Conservation (phyloP, 164 flowering plant species). For the Vitis cinerea region DNA sequence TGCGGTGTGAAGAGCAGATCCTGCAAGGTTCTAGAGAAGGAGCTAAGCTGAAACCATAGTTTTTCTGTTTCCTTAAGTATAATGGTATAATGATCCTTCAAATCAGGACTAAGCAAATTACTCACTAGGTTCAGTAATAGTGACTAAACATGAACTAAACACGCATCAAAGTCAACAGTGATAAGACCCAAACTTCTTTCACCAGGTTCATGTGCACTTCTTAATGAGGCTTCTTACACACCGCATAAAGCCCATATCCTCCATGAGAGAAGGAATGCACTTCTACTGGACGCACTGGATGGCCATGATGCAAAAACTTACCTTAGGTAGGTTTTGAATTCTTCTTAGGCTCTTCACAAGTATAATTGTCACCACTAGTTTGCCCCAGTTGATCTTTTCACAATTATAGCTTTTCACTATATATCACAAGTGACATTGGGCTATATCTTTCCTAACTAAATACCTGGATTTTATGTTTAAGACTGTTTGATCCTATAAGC, state of each 20-base stretch:
- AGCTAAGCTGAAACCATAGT: too few species aligned
- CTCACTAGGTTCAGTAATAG: neutral
- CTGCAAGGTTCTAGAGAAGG: too few species aligned
- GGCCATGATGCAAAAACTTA: too few species aligned
- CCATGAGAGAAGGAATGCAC: neutral
- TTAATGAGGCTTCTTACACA: neutral
- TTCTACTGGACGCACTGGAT: neutral
- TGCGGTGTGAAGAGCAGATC: too few species aligned
- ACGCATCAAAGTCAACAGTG: neutral
- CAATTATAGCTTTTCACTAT: neutral
- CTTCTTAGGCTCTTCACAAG: neutral
- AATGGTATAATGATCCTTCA: too few species aligned
- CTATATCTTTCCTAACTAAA: neutral
- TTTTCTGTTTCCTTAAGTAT: too few species aligned
- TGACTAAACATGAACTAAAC: neutral
- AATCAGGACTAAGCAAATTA: too few species aligned
- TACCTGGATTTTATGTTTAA: neutral
- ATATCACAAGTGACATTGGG: neutral
- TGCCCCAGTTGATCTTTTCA: neutral
- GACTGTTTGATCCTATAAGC: neutral
- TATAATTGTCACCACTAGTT: neutral
- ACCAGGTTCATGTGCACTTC: neutral
- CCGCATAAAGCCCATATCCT: neutral
- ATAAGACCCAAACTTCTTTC: slow-evolving; percentile 1
- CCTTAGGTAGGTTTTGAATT: neutral